These are phyloP conservation scores for Coemansia sp. DNA, from an alignment of 192 early-diverging fungal species.

Conservation along the genomic window DNA sequence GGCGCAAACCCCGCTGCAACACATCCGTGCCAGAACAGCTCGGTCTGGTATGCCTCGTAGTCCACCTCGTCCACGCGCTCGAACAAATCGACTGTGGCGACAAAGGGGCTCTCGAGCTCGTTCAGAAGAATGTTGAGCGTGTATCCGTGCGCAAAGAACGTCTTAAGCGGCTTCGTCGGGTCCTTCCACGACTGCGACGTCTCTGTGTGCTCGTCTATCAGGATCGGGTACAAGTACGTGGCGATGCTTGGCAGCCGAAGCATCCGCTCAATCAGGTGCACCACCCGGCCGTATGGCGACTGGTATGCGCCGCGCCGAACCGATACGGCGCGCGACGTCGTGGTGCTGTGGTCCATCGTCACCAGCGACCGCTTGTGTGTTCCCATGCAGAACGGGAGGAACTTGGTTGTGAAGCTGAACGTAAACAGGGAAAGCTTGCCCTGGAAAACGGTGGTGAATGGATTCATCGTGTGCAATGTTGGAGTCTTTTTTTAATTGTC, in stretches of 20 bases:
- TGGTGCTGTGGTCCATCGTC: constrained; percentile 10
- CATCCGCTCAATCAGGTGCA: constrained; percentile 40
- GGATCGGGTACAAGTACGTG: constrained; percentile 37
- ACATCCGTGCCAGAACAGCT: constrained; percentile 48
- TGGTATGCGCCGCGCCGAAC: constrained; percentile 37
- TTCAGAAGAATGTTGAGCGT: constrained; percentile 53
- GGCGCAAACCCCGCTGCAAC: constrained; percentile 27
- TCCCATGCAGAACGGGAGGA: constrained; percentile 34
- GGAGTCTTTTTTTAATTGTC: not conserved
- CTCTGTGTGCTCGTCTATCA: constrained; percentile 38
- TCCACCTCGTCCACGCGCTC: constrained; percentile 16
- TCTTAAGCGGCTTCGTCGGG: constrained; percentile 31
- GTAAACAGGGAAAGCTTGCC: constrained; percentile 34
- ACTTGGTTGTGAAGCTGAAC: constrained; percentile 34
- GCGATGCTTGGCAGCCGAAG: constrained; percentile 40
- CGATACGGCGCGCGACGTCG: constrained; percentile 41
- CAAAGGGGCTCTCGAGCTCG: constrained; percentile 52
- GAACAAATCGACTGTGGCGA: constrained; percentile 44
- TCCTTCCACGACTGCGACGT: constrained; percentile 16
- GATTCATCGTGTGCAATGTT: constrained; percentile 11
- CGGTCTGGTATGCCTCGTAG: constrained; percentile 33
- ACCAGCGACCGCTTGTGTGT: constrained; percentile 22
- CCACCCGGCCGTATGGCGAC: constrained; percentile 45
- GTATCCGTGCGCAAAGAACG: constrained; percentile 46
- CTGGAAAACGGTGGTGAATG: constrained; percentile 33